Percentiles rank a stretch among this genome's conserved stretches.
phyloP scores from a whole-genome alignment of 106 monocot genomes.

The Dactylorhiza incarnata region DNA sequence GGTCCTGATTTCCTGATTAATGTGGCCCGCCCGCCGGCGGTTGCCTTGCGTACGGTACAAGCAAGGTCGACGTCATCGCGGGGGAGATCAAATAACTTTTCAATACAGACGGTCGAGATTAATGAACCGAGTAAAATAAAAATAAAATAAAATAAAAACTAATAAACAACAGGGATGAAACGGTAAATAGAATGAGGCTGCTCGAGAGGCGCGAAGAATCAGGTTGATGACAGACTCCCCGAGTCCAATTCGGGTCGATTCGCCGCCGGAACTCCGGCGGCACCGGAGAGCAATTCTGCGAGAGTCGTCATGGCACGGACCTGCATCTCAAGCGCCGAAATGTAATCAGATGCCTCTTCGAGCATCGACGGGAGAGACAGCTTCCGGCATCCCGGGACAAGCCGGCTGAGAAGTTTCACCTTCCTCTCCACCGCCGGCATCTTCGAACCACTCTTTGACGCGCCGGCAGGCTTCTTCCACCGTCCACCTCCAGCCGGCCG shows the following conservation, averaged over 20 bases:
- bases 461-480: neutral
- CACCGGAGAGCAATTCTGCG: slow-evolving; percentile 26
- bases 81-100: neutral
- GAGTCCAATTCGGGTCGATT: neutral
- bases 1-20: too few species aligned
- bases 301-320: slow-evolving; percentile 49
- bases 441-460: neutral
- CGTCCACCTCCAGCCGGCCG: neutral
- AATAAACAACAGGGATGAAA: neutral
- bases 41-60: too few species aligned
- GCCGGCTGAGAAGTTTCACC: slow-evolving; percentile 29
- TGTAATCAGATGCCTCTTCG: slow-evolving; percentile 65
- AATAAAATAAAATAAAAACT: neutral
- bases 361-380: slow-evolving; percentile 35
- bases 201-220: neutral
- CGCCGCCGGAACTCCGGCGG: neutral
- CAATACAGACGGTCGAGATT: neutral
- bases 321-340: slow-evolving; percentile 78
- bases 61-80: too few species aligned
- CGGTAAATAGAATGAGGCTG: neutral
- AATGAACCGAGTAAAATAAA: neutral
- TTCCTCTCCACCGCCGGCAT: slow-evolving; percentile 17
- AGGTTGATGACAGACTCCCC: neutral
- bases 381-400: slow-evolving; percentile 68
- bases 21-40: too few species aligned